Evolutionary conservation across 2,329 filamentous ascomycete genomes (phyloP), one percentile per base, ranked within the genome.

Genomic region (Pseudocercospora fuligena): DNA sequence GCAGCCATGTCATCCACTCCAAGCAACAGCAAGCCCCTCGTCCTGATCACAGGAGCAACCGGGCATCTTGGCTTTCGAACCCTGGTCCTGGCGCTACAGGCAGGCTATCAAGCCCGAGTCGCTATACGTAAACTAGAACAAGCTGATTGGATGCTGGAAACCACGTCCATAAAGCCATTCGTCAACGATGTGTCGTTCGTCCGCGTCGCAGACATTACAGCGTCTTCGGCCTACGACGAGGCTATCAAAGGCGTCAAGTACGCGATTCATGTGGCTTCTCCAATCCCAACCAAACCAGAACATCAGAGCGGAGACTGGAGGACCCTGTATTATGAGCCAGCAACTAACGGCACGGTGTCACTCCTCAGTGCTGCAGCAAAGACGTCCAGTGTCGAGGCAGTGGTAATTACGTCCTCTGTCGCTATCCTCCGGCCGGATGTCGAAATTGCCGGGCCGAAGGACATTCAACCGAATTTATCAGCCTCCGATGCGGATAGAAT

Each of bases 191-290:
- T 72, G 21, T 66, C 70, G 7, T 69, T 71, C 29, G 62, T 64
- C 12, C 60, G 67, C 16, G 62, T 72, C 5, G 68, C 71, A 1
- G 71, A 73, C 8, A 49, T 73, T n/a, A 64, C 53, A 5, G 33
- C 53, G 8, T 25, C 61, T 12, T 63, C 61, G 9, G 65, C 70
- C 76, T 69, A 66, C 46, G 33, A 68, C 14, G 40, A 46, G n/a
- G 59, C 57, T 25, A 65, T 78, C 9, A 23, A 73, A 3, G 70
- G 64, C 36, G 74, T 75, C 11, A 64, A 73, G 7, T 71, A 73
- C 57, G 66, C 77, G 58, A 71, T 76, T 43, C 76, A 78, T 36
- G 46, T 77, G 1, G 76, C 76, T 19, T 75, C 75, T 4, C 74
- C 76, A n/a, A 64, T 77, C 60, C 70, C 71, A 4, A 21, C 19